Evolutionary conservation across 1,139 yeast species (phyloP), one percentile per base, ranked within the genome.

Genomic region (Yamadazyma siamensis): DNA sequence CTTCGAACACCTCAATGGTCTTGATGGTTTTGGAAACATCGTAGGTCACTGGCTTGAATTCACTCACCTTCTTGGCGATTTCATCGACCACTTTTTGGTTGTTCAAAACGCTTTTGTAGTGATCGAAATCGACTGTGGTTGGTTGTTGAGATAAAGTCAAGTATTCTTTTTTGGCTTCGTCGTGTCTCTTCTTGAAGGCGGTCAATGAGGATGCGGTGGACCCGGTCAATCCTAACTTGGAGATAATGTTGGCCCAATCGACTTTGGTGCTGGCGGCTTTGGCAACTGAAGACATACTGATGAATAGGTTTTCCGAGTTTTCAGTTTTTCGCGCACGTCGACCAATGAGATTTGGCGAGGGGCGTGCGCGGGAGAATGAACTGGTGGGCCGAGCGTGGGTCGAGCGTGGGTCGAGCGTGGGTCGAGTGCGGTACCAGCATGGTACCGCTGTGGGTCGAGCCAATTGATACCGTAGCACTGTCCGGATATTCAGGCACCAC

Each of bases 131-230:
- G 42, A 91, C 87, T 26, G 70, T 71, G 40, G 86, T 73, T 42
- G 87, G 65, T 65, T 85, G 91, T 49, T 74, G 68, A 56, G 78
- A 71, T 51, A 89, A 74, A 41, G 79, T 80, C 49, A 72, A 65
- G 51, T 84, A 68, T 56, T 76, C 76, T 69, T 87, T 83, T 71
- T 88, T 83, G 50, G 98, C 97, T 61, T 91, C 98, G 54, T 91
- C 97, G 65, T 87, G 83, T 77, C 99, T 85, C 84, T 94, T 91
- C 73, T 89, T 91, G 83, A 91, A 91, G 25, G 94, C 77, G 36
- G 91, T 77, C 59, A 91, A 74, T 27, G 95, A 78, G 36, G 86
- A 60, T 41, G 96, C 94, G 44, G 98, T 91, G 57, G 82, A 68
- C 41, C 98, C 98, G 41, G 95, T 80, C 60, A 91, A 77, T 39